A percentile compares a stretch with the other conserved stretches of the same genome.
These are phyloP conservation scores for Cardamine chenopodiifolia DNA, from an alignment of 345 rosid species.

Conservation along the genomic window DNA sequence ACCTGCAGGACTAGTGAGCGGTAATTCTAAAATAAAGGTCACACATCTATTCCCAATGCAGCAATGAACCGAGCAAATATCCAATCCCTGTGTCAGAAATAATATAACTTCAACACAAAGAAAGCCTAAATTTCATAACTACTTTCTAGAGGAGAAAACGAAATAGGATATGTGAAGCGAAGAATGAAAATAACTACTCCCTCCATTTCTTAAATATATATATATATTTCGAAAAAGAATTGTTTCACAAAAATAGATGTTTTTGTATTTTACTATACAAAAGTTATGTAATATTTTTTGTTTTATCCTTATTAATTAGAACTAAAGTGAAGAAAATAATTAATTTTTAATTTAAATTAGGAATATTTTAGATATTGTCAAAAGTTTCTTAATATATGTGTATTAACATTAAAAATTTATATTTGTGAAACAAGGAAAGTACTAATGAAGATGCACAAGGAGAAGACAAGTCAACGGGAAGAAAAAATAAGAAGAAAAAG, in stretches of 20 bases:
- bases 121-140: background rate
- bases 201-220: too few relatives aligned
- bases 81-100: background rate
- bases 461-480: background rate
- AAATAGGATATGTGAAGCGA: background rate
- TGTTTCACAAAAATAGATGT: too few relatives aligned
- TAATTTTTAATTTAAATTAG: too few relatives aligned
- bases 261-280: too few relatives aligned
- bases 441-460: background rate
- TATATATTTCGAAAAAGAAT: too few relatives aligned
- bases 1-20: slow-evolving; percentile 1
- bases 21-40: slow-evolving; percentile 3
- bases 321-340: too few relatives aligned
- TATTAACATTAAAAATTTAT: too few relatives aligned
- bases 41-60: slow-evolving; percentile 6
- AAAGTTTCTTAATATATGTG: too few relatives aligned
- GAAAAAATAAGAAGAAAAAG: background rate
- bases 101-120: slow-evolving; percentile 14
- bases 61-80: background rate
- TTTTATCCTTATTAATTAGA: too few relatives aligned
- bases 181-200: background rate
- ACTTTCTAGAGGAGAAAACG: background rate
- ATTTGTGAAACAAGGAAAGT: too few relatives aligned
- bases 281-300: too few relatives aligned
- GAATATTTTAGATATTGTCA: too few relatives aligned